Evolutionary conservation across 768 basidiomycete species (phyloP).

Genomic region (Hortiboletus flavorubellus): DNA sequence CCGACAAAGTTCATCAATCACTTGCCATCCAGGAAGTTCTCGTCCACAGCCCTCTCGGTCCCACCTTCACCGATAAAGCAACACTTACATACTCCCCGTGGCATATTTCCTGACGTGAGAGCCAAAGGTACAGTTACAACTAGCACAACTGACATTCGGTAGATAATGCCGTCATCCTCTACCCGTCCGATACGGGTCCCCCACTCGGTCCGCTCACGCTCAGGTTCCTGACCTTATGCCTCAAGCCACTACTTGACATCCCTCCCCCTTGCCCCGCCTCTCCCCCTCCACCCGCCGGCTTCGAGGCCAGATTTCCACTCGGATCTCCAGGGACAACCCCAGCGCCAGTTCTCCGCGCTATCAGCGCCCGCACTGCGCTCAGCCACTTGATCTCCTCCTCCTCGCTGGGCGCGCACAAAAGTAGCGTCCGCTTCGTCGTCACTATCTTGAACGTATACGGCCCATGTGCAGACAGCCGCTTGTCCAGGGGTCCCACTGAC

Average conservation of each 20-base stretch:
- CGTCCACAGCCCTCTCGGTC: neutral
- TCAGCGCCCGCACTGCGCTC: constrained; percentile 88
- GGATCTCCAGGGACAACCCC: constrained; percentile 48
- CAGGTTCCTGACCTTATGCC: constrained; percentile 45
- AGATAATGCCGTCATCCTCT: constrained; percentile 22
- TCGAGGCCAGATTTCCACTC: constrained; percentile 22
- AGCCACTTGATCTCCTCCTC: constrained; percentile 99
- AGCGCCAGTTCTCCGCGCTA: constrained; percentile 63
- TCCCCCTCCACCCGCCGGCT: constrained; percentile 4
- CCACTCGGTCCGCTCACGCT: constrained; percentile 39
- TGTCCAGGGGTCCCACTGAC: constrained; percentile 35
- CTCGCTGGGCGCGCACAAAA: constrained; percentile 92
- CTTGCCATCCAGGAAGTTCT: neutral
- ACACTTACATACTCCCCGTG: neutral
- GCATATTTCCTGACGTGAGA: constrained; percentile 20
- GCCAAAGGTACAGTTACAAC: constrained; percentile 15
- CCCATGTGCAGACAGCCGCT: constrained; percentile 43
- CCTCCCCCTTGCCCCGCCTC: constrained; percentile 23
- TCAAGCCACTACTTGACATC: constrained; percentile 37
- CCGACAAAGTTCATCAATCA: constrained; percentile 22
- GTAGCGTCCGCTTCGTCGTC: constrained; percentile 85
- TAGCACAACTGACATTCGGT: constrained; percentile 1
- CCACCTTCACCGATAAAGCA: neutral
- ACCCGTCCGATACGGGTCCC: constrained; percentile 23
- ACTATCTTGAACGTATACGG: constrained; percentile 90